These are phyloP conservation scores for Blastobotrys buckinghamii DNA, from an alignment of 1,139 yeast genomes.

Conservation along the genomic window DNA sequence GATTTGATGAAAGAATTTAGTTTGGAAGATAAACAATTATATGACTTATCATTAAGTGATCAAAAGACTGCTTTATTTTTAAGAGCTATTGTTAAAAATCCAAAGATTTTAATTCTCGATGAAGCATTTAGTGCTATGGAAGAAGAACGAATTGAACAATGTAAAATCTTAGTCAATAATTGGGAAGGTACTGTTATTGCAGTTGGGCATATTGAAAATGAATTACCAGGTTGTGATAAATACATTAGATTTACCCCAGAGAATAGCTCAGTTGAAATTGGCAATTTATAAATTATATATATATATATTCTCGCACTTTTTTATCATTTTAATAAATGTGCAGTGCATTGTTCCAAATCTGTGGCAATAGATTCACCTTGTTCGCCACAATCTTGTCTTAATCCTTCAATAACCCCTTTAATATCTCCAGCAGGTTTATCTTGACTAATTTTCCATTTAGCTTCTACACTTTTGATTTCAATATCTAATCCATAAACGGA, in stretches of 20 bases:
- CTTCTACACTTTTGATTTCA: conserved; percentile 45
- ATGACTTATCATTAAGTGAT: conserved; percentile 56
- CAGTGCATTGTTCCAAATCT: too few species aligned
- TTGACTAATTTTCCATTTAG: conserved; percentile 61
- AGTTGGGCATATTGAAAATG: conserved; percentile 70
- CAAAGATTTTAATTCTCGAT: conserved; percentile 73
- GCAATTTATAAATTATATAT: background rate
- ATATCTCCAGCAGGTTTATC: conserved; percentile 41
- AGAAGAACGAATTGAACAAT: conserved; percentile 53
- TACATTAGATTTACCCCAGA: conserved; percentile 9
- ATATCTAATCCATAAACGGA: conserved; percentile 58
- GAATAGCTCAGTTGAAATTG: background rate
- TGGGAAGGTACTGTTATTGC: conserved; percentile 67
- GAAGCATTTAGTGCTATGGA: conserved; percentile 95
- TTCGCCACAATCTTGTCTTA: conserved; percentile 8
- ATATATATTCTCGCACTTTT: too few species aligned
- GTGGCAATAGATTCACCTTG: background rate
- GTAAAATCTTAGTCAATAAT: conserved; percentile 57
- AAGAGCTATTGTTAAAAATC: conserved; percentile 70
- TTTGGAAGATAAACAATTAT: conserved; percentile 39
- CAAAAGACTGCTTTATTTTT: conserved; percentile 76
- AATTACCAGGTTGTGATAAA: conserved; percentile 46
- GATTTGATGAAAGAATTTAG: conserved; percentile 29
- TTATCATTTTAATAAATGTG: too few species aligned
- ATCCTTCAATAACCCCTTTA: conserved; percentile 49